A percentile compares a stretch with the other conserved stretches of the same genome.
These are phyloP conservation scores for Lodderomyces metapsilosis DNA, from an alignment of 1,139 yeast genomes.

Conservation along the genomic window DNA sequence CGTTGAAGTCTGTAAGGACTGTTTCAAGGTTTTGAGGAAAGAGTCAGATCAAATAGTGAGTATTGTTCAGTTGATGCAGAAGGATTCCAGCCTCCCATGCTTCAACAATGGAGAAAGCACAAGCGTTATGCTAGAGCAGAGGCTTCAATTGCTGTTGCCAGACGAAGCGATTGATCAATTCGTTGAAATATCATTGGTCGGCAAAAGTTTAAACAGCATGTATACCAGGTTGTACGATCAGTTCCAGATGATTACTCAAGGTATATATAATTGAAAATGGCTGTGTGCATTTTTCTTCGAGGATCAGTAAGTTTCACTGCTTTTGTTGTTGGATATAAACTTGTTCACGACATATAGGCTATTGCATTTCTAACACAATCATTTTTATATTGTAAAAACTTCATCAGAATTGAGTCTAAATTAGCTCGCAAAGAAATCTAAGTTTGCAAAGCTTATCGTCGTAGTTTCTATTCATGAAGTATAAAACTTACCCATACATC, in stretches of 20 bases:
- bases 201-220: constrained; percentile 81
- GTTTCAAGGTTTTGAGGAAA: constrained; percentile 70
- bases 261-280: constrained; percentile 64
- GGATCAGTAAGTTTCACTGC: too few relatives aligned
- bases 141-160: constrained; percentile 72
- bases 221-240: constrained; percentile 93
- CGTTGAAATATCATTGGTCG: constrained; percentile 73
- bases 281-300: too few relatives aligned
- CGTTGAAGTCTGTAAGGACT: constrained; percentile 59
- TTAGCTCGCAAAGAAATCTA: too few relatives aligned
- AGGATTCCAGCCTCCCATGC: constrained; percentile 86
- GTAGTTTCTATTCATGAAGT: too few relatives aligned
- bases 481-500: too few relatives aligned
- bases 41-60: constrained; percentile 71
- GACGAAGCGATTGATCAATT: constrained; percentile 74
- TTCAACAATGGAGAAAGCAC: constrained; percentile 86
- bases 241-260: constrained; percentile 90
- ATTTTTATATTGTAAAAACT: too few relatives aligned
- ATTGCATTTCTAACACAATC: too few relatives aligned
- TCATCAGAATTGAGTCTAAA: too few relatives aligned
- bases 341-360: too few relatives aligned
- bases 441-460: too few relatives aligned
- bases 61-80: constrained; percentile 90
- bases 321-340: too few relatives aligned
- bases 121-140: constrained; percentile 69